Conservation (phyloP, 2,329 filamentous ascomycete species). For the Diplodia seriata region DNA sequence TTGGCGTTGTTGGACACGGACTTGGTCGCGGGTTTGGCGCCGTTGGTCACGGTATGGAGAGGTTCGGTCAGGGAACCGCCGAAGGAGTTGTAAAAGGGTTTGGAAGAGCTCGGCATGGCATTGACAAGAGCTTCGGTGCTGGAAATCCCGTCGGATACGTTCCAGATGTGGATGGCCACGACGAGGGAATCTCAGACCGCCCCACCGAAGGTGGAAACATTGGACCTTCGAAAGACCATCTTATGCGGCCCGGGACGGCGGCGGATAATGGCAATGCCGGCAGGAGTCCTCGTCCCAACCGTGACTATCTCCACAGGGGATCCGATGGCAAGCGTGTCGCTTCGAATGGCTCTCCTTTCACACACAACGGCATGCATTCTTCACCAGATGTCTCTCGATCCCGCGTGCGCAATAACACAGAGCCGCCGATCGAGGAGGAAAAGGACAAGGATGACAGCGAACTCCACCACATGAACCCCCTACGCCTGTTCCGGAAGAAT, state of each 20-base stretch:
- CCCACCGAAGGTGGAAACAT: slow-evolving; percentile 1
- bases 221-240: slow-evolving; percentile 13
- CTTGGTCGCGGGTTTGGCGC: slow-evolving; percentile 27
- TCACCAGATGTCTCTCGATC: slow-evolving; percentile 18
- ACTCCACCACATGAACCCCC: slow-evolving; percentile 26
- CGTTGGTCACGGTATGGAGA: slow-evolving; percentile 27
- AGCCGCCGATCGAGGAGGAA: background rate
- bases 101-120: background rate
- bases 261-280: background rate
- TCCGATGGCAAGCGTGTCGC: slow-evolving; percentile 7
- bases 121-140: slow-evolving; percentile 15
- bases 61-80: slow-evolving; percentile 21
- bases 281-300: slow-evolving; percentile 14
- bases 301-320: slow-evolving; percentile 25
- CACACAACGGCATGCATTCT: slow-evolving; percentile 4
- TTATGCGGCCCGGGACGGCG: slow-evolving; percentile 2
- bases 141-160: slow-evolving; percentile 16
- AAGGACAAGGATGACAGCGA: background rate
- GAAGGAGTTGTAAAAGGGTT: slow-evolving; percentile 15
- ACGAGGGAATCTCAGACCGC: background rate
- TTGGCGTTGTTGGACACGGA: slow-evolving; percentile 16
- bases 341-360: background rate
- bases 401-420: slow-evolving; percentile 5
- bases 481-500: slow-evolving; percentile 20
- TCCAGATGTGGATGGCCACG: slow-evolving; percentile 15